phyloP scores from a whole-genome alignment of 2,329 filamentous ascomycete genomes.

The Dactylonectria estremocensis region DNA sequence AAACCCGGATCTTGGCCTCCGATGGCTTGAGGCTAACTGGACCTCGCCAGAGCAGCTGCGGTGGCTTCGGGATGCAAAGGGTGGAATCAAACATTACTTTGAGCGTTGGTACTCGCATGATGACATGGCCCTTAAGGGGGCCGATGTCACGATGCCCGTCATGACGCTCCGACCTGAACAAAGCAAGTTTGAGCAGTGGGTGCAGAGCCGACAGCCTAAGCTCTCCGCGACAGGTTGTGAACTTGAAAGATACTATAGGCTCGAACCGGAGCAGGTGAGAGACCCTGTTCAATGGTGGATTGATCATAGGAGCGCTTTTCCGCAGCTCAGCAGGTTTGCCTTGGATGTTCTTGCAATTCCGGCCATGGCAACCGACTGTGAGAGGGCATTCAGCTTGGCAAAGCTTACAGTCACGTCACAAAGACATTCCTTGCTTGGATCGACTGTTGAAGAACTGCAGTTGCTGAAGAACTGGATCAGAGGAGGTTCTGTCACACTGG shows the following conservation, averaged over 20 bases:
- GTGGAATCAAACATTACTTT: slow-evolving; percentile 25
- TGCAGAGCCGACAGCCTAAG: slow-evolving; percentile 21
- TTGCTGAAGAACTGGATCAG: slow-evolving; percentile 7
- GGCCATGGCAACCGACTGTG: slow-evolving; percentile 21
- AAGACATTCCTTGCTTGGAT: slow-evolving; percentile 11
- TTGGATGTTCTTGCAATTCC: slow-evolving; percentile 10
- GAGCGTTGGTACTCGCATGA: slow-evolving; percentile 12
- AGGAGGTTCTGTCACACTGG: slow-evolving; percentile 1
- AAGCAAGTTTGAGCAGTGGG: slow-evolving; percentile 17
- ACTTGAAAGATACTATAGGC: slow-evolving; percentile 16
- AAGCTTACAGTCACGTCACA: slow-evolving; percentile 24
- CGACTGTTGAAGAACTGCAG: slow-evolving; percentile 7
- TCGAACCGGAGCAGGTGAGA: slow-evolving; percentile 7
- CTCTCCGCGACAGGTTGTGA: slow-evolving; percentile 16
- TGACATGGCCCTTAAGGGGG: not conserved
- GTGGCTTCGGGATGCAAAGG: slow-evolving; percentile 27
- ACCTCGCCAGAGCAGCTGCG: slow-evolving; percentile 21
- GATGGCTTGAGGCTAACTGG: slow-evolving; percentile 24
- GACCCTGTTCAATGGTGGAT: slow-evolving; percentile 5
- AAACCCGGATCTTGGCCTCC: slow-evolving; percentile 24
- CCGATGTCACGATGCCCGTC: not conserved
- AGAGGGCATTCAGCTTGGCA: slow-evolving; percentile 30
- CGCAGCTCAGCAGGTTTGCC: slow-evolving; percentile 23
- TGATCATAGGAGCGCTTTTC: slow-evolving; percentile 28
- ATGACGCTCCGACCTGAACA: slow-evolving; percentile 20